Percentiles rank a stretch among this genome's conserved stretches.
These are phyloP conservation scores for Aspergillus biplanus DNA, from an alignment of 495 filamentous ascomycete genomes.

Conservation along the genomic window DNA sequence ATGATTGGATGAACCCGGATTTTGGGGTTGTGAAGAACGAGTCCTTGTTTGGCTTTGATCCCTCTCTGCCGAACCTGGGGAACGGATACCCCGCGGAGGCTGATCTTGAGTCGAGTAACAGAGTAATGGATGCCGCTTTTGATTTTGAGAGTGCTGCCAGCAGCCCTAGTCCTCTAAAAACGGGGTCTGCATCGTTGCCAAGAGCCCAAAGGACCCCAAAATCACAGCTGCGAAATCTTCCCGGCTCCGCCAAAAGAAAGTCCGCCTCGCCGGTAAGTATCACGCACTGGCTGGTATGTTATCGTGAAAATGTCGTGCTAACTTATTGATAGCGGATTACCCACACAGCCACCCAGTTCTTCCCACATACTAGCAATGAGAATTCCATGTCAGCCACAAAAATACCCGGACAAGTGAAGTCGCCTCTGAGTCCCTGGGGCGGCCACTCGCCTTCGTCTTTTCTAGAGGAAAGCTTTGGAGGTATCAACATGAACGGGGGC, in stretches of 20 bases:
- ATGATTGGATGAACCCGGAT: constrained; percentile 49
- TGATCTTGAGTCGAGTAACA: constrained; percentile 60
- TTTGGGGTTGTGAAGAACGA: constrained; percentile 45
- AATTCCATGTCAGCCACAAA: constrained; percentile 48
- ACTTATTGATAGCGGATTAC: constrained; percentile 25
- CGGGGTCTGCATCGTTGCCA: constrained; percentile 32
- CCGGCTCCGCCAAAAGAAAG: constrained; percentile 23
- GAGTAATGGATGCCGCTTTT: constrained; percentile 66
- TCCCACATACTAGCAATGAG: constrained; percentile 46
- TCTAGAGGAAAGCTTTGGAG: constrained; percentile 49
- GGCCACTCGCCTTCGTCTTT: constrained; percentile 57
- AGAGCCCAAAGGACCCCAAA: constrained; percentile 30
- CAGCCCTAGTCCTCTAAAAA: constrained; percentile 60
- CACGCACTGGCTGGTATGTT: not conserved
- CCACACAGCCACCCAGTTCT: constrained; percentile 36
- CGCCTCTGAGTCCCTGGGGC: constrained; percentile 52
- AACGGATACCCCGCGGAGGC: constrained; percentile 37
- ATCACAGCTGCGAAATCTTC: constrained; percentile 35
- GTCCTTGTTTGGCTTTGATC: constrained; percentile 43
- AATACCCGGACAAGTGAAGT: constrained; percentile 46
- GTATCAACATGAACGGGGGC: constrained; percentile 46
- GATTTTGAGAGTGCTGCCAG: constrained; percentile 72
- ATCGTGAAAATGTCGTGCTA: not conserved
- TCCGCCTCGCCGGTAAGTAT: constrained; percentile 40
- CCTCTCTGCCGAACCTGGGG: constrained; percentile 40